Conservation (phyloP, 208 protist species). For the Leishmania guyanensis region DNA sequence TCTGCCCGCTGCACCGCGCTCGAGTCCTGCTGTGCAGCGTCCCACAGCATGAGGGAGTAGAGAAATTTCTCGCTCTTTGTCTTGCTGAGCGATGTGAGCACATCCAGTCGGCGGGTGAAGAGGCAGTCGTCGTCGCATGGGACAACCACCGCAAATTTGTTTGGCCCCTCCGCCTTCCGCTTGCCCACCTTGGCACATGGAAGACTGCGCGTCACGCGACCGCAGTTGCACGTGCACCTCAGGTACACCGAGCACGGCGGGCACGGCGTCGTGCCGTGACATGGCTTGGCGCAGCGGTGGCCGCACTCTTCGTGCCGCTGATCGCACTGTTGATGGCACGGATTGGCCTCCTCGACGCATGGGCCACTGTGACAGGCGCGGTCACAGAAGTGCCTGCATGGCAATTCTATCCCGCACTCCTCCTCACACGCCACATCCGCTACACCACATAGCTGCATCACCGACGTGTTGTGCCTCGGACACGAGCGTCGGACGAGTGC, state of each 20-base stretch:
- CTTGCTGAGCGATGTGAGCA: constrained; percentile 25
- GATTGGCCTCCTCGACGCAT: constrained; percentile 43
- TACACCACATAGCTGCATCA: constrained; percentile 37
- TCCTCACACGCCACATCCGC: constrained; percentile 40
- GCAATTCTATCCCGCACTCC: constrained; percentile 48
- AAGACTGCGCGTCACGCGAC: constrained; percentile 33
- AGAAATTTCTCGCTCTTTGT: constrained; percentile 35
- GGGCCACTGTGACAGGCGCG: constrained; percentile 62
- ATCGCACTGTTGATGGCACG: constrained; percentile 47
- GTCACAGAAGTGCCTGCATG: constrained; percentile 66
- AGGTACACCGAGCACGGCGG: constrained; percentile 45
- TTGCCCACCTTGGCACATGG: constrained; percentile 47
- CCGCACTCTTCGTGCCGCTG: constrained; percentile 50
- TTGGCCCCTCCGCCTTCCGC: constrained; percentile 27
- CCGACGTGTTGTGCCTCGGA: constrained; percentile 43
- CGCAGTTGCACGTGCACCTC: constrained; percentile 58
- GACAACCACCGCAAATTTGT: constrained; percentile 23
- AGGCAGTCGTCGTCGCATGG: constrained; percentile 45
- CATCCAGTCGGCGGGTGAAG: constrained; percentile 31
- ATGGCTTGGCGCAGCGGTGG: constrained; percentile 55
- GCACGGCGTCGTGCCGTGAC: constrained; percentile 51
- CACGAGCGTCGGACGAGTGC: constrained; percentile 46
- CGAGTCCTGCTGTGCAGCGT: constrained; percentile 22
- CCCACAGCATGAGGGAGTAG: constrained; percentile 74
- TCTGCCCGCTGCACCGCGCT: constrained; percentile 42